Conservation (phyloP, 768 basidiomycete species). For the Rhodosporidiobolus sp. region DNA sequence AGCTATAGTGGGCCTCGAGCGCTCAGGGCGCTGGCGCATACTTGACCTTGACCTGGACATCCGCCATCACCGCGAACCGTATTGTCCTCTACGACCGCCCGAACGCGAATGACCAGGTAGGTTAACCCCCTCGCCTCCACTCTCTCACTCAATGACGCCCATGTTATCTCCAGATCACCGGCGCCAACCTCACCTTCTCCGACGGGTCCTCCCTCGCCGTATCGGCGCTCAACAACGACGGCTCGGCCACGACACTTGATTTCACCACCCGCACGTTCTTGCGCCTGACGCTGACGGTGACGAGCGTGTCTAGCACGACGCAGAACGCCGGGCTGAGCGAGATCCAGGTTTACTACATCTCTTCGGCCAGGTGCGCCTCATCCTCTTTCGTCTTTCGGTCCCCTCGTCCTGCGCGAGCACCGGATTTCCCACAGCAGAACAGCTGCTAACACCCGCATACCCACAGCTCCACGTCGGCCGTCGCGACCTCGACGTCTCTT, state of each 20-base stretch:
- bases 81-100: constrained; percentile 32
- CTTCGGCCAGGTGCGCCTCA: background rate
- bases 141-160: background rate
- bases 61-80: constrained; percentile 11
- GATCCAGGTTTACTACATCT: constrained; percentile 6
- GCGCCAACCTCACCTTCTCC: constrained; percentile 14
- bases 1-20: constrained; percentile 26
- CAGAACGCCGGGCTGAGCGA: constrained; percentile 20
- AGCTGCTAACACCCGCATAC: background rate
- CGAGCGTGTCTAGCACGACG: constrained; percentile 4
- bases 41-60: constrained; percentile 10
- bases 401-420: background rate
- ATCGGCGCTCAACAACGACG: constrained; percentile 20
- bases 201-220: constrained; percentile 13
- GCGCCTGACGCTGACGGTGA: constrained; percentile 11
- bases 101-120: constrained; percentile 16
- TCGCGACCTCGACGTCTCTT: background rate
- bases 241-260: constrained; percentile 13
- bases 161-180: background rate
- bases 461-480: background rate
- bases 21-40: constrained; percentile 13
- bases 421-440: too few relatives aligned
- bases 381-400: background rate
- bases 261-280: constrained; percentile 1
- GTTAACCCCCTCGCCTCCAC: background rate